Base-by-base conservation (phyloP, 1,139 yeast genomes). In the Candida sojae region DNA sequence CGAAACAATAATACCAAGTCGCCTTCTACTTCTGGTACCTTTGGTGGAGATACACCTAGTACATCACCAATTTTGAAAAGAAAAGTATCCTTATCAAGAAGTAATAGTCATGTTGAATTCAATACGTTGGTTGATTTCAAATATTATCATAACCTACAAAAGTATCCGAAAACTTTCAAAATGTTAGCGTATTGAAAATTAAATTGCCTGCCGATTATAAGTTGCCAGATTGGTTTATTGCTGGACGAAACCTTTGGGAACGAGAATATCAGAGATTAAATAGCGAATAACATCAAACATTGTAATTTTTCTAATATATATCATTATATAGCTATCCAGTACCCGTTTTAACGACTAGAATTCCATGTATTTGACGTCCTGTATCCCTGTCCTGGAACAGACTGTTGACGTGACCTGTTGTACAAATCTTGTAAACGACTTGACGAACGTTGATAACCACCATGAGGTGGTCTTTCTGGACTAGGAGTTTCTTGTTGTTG, bases 221-320 rank as follows among this genome's bases (percentile, higher is more conserved):
- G 44, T 70, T 89, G 32, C 96, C 96, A 0, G 72, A 66, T 2
- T 89, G 96, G 96, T 87, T 87, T 57, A 70, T 72, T 17, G 67
- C 71, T 42, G 86, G 85, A 46, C 64, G 91, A 49, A 79, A 82
- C 53, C 62, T 72, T 52, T 88, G 95, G 95, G 86, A 84, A 55
- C 67, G 57, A 29, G 48, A 47, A 31, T 55, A 50, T 40, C 50
- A 45, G 33, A 23, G 48, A 36, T 35, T 60, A 29, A 59, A 60
- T 52, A 45, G 32, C 21, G 25, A 31, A 10, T 12, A 23, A 33
- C 21, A 17, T 3, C 21, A 17, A 17, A 17, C 21, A 17, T 17
- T 3, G 21, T 17, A 17, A 17, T 17, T 17, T 17, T 2, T 17
- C 21, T n/a, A 41, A 25, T 17, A 26, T 26, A 12, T 25, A 7